These are phyloP conservation scores for Sordaria brevicollis DNA, from an alignment of 495 filamentous ascomycete genomes.

Conservation along the genomic window DNA sequence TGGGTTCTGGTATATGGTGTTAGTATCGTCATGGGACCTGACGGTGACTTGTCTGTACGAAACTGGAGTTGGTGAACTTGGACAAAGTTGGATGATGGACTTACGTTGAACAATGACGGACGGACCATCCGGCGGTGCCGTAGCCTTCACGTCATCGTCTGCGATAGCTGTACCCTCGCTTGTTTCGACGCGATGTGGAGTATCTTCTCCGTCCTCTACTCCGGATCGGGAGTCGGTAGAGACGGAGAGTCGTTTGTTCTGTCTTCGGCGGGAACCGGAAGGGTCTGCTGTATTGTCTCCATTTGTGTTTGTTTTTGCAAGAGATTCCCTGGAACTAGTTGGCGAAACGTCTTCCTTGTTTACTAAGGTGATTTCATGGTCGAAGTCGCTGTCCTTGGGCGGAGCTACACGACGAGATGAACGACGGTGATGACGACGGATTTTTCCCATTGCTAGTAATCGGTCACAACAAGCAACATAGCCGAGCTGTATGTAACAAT, in stretches of 20 bases:
- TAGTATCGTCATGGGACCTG: neutral
- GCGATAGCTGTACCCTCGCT: neutral
- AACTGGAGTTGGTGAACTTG: neutral
- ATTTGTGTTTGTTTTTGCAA: neutral
- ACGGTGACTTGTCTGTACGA: neutral
- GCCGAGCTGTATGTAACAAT: neutral
- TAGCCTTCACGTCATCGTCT: neutral
- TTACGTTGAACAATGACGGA: neutral
- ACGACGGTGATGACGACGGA: constrained; percentile 23
- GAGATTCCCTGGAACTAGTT: neutral
- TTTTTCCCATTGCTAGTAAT: constrained; percentile 33
- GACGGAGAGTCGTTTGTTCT: neutral
- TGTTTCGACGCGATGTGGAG: neutral
- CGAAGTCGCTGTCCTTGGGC: constrained; percentile 45
- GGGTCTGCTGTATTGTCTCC: neutral
- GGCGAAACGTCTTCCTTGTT: constrained; percentile 19
- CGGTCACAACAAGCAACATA: neutral
- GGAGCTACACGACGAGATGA: constrained; percentile 38
- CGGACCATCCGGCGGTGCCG: neutral
- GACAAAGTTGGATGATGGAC: neutral
- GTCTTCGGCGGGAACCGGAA: neutral
- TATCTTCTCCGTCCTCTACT: neutral
- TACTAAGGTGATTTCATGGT: constrained; percentile 51
- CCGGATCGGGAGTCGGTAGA: neutral
- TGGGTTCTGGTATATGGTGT: neutral